Percentiles rank a stretch among this genome's conserved stretches.
These are phyloP conservation scores for Pinus tabuliformis DNA, from an alignment of 75 land plant genomes.

Conservation along the genomic window DNA sequence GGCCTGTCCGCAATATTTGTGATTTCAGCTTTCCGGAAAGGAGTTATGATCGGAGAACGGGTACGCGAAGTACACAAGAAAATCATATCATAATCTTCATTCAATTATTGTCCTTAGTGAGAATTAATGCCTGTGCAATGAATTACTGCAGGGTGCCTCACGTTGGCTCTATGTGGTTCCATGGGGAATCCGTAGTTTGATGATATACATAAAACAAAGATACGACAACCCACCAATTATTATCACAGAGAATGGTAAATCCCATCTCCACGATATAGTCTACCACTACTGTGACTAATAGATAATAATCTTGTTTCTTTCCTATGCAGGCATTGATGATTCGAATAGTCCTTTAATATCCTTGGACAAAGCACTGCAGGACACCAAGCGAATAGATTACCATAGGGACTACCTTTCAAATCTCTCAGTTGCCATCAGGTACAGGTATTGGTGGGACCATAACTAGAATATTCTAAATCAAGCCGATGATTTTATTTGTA, in stretches of 20 bases:
- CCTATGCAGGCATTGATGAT: conserved; percentile 84
- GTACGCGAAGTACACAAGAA: conserved; percentile 18
- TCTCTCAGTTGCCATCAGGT: conserved; percentile 64
- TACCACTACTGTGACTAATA: not conserved
- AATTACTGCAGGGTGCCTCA: conserved; percentile 66
- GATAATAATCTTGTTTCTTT: not conserved
- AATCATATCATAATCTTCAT: not conserved
- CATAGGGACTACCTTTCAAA: conserved; percentile 72
- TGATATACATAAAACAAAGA: conserved; percentile 43
- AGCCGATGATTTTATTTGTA: too few species aligned
- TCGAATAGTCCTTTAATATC: conserved; percentile 28
- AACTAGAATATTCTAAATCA: too few species aligned
- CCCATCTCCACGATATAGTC: not conserved
- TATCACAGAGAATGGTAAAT: conserved; percentile 82
- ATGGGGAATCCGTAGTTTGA: conserved; percentile 61
- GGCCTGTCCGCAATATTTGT: not conserved
- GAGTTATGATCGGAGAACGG: conserved; percentile 48
- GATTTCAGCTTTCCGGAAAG: conserved; percentile 28
- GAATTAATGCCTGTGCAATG: too few species aligned
- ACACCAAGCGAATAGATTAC: conserved; percentile 61
- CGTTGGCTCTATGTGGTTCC: conserved; percentile 75
- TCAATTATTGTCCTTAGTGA: too few species aligned
- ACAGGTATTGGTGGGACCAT: not conserved
- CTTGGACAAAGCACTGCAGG: conserved; percentile 44
- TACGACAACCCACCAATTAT: conserved; percentile 64